Evolutionary conservation across 306 rosid genomes (phyloP).

Genomic region (Glycine soja): DNA sequence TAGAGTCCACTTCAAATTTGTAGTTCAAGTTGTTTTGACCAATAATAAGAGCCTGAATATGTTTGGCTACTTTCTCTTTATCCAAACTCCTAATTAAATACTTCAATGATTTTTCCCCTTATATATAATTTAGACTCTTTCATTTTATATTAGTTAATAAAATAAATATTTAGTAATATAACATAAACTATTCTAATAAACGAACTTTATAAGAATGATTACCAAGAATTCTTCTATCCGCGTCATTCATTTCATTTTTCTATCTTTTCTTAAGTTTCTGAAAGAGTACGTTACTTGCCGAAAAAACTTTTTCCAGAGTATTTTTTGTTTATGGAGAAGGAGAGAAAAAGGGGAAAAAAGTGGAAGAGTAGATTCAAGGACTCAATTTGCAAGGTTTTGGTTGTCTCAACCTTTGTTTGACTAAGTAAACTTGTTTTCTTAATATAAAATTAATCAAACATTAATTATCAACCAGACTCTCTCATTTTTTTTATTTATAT

Average conservation of each 20-base stretch:
- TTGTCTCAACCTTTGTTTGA: constrained; percentile 25
- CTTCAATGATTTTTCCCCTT: too few species aligned
- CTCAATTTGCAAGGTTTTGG: background rate
- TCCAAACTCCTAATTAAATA: background rate
- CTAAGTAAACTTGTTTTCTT: constrained; percentile 30
- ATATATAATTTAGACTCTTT: background rate
- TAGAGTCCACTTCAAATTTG: constrained; percentile 32
- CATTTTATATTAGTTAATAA: background rate
- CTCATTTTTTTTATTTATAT: too few species aligned
- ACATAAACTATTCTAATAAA: background rate
- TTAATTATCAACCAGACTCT: background rate
- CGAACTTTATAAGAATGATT: background rate
- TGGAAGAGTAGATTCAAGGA: background rate
- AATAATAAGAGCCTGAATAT: too few species aligned
- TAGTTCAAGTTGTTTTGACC: background rate
- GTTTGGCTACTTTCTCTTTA: background rate
- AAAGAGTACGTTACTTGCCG: background rate
- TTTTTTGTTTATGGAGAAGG: background rate
- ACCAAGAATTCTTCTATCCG: background rate
- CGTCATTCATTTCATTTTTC: background rate
- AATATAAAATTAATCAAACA: background rate
- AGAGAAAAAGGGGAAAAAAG: background rate
- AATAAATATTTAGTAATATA: background rate
- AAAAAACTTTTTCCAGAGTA: background rate
- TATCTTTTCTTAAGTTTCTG: background rate